These are phyloP conservation scores for Aspergillus aculeatinus DNA, from an alignment of 2,329 filamentous ascomycete species.

Conservation along the genomic window DNA sequence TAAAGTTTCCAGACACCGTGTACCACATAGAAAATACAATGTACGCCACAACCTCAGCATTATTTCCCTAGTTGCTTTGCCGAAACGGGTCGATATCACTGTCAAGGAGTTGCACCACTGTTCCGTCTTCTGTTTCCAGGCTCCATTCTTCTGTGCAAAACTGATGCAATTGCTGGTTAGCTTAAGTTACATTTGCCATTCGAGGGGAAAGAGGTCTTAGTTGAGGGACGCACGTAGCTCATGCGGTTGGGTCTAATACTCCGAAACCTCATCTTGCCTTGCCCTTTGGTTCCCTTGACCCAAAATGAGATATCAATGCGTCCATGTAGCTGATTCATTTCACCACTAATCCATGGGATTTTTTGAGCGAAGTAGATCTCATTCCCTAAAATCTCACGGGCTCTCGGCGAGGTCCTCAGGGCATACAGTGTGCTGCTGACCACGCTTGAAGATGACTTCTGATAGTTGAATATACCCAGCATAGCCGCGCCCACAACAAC, in stretches of 20 bases:
- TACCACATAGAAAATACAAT: neutral
- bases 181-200: neutral
- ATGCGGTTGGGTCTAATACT: slow-evolving; percentile 69
- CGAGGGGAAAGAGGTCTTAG: neutral
- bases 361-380: slow-evolving; percentile 77
- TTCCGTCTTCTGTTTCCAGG: slow-evolving; percentile 65
- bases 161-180: slow-evolving; percentile 34
- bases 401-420: slow-evolving; percentile 73
- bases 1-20: slow-evolving; percentile 5
- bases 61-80: slow-evolving; percentile 45
- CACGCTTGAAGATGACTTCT: slow-evolving; percentile 83
- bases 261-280: slow-evolving; percentile 75
- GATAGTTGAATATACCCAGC: slow-evolving; percentile 97
- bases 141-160: slow-evolving; percentile 94
- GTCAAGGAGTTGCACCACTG: slow-evolving; percentile 72
- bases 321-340: slow-evolving; percentile 92
- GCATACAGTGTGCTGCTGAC: slow-evolving; percentile 91
- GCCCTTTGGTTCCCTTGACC: slow-evolving; percentile 74
- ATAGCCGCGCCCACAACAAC: slow-evolving; percentile 68
- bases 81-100: slow-evolving; percentile 68
- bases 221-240: slow-evolving; percentile 52
- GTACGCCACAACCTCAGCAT: slow-evolving; percentile 22
- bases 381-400: slow-evolving; percentile 78
- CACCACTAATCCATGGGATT: slow-evolving; percentile 79
- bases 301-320: slow-evolving; percentile 82